Conservation (phyloP, 768 basidiomycete species). For the Gyrodon lividus region DNA sequence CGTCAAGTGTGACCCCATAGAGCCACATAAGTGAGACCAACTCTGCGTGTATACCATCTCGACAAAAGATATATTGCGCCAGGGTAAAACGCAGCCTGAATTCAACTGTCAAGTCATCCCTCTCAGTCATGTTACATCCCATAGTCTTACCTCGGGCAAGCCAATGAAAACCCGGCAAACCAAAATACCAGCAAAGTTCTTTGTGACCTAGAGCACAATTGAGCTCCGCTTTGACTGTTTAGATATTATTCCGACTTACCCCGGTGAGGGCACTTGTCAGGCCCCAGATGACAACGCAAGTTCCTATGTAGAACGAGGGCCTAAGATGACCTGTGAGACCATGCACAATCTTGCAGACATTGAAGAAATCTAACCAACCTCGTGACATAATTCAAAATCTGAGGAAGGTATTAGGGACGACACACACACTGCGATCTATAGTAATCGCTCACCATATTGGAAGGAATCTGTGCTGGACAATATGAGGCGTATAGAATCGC, state of each 20-base stretch:
- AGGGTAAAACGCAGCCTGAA: conserved; percentile 61
- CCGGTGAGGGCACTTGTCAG: conserved; percentile 62
- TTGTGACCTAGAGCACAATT: conserved; percentile 41
- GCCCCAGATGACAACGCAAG: conserved; percentile 63
- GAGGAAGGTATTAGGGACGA: neutral
- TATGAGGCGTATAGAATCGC: conserved; percentile 60
- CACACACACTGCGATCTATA: neutral
- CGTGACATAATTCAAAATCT: conserved; percentile 56
- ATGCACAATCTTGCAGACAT: neutral
- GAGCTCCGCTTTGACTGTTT: neutral
- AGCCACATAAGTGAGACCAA: neutral
- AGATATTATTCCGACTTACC: conserved; percentile 31
- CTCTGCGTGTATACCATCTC: conserved; percentile 25
- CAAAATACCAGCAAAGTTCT: conserved; percentile 55
- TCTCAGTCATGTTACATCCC: neutral
- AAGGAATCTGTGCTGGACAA: conserved; percentile 53
- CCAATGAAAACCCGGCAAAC: conserved; percentile 61
- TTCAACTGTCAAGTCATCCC: neutral
- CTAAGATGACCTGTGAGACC: conserved; percentile 27
- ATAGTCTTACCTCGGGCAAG: conserved; percentile 47
- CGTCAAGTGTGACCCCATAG: neutral
- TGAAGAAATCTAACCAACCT: conserved; percentile 32
- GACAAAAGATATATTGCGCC: conserved; percentile 43
- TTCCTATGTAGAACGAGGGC: conserved; percentile 61
- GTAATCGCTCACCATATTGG: conserved; percentile 8